Evolutionary conservation across 2,329 filamentous ascomycete species (phyloP).

Genomic region (Hypomyces rosellus): DNA sequence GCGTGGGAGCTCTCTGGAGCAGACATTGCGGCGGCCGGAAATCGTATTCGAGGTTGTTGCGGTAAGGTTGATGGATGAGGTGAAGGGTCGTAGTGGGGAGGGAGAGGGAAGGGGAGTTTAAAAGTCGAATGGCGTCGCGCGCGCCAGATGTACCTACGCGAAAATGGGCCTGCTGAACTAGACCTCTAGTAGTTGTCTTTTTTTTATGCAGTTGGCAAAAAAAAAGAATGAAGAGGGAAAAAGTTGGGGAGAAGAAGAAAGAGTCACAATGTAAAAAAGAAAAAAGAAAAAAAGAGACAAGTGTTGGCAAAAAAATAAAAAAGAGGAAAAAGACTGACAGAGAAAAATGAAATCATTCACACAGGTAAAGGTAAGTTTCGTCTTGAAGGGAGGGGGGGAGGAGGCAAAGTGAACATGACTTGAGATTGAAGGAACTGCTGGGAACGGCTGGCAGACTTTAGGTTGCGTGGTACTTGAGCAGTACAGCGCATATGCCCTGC

Average conservation of each 20-base stretch:
- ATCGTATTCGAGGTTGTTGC: constrained; percentile 1
- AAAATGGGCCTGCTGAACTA: background rate
- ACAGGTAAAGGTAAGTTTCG: no score
- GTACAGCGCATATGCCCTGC: no score
- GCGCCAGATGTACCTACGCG: constrained; percentile 10
- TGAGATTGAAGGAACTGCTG: constrained; percentile 7
- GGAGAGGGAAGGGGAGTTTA: background rate
- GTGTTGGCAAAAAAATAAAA: background rate
- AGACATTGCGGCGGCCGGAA: constrained; percentile 36
- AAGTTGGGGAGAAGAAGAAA: background rate
- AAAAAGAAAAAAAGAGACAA: background rate
- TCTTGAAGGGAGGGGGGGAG: background rate
- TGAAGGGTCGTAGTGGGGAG: constrained; percentile 6
- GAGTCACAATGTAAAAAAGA: constrained; percentile 1
- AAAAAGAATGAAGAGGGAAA: background rate
- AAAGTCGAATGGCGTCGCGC: constrained; percentile 10
- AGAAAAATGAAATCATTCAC: background rate
- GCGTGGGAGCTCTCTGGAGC: constrained; percentile 38
- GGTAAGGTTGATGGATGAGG: constrained; percentile 2
- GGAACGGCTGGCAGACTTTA: background rate
- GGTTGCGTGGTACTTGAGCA: background rate
- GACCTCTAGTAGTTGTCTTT: background rate
- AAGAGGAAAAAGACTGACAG: background rate
- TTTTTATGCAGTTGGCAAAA: constrained; percentile 1
- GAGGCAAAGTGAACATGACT: constrained; percentile 7